Percentiles rank a stretch among this genome's conserved stretches.
Conservation (phyloP, 2,329 filamentous ascomycete genomes). For the Xylariales sp. region DNA sequence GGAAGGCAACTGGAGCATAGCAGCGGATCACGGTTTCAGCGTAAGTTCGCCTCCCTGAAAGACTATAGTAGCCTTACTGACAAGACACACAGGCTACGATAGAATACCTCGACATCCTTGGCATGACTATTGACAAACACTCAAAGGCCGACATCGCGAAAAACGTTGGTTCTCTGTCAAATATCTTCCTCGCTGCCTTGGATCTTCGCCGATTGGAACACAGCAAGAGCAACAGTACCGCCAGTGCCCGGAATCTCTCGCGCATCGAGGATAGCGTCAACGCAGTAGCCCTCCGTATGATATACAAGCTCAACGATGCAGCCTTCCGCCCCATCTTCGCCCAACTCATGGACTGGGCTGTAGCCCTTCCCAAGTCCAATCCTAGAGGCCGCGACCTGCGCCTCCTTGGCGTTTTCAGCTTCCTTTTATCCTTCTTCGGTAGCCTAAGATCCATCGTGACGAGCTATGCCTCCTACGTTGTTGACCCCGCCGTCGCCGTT, state of each 20-base stretch:
- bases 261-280: conserved; percentile 63
- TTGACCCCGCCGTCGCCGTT: conserved; percentile 68
- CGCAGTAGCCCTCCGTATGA: conserved; percentile 76
- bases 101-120: conserved; percentile 67
- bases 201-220: conserved; percentile 60
- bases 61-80: conserved; percentile 22
- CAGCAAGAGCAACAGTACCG: conserved; percentile 39
- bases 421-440: conserved; percentile 74
- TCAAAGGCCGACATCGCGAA: conserved; percentile 75
- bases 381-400: conserved; percentile 53
- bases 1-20: conserved; percentile 65
- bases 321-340: conserved; percentile 90
- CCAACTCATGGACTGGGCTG: conserved; percentile 78
- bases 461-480: conserved; percentile 78
- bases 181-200: conserved; percentile 54
- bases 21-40: conserved; percentile 55
- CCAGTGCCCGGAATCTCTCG: conserved; percentile 41
- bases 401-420: conserved; percentile 74
- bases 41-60: conserved; percentile 36
- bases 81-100: conserved; percentile 48
- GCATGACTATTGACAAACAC: conserved; percentile 68
- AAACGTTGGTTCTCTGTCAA: conserved; percentile 65
- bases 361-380: conserved; percentile 58
- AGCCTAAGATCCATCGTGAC: conserved; percentile 92
- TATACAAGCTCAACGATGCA: conserved; percentile 93